Conservation (phyloP, 768 basidiomycete species). For the Kwoniella sp. region DNA sequence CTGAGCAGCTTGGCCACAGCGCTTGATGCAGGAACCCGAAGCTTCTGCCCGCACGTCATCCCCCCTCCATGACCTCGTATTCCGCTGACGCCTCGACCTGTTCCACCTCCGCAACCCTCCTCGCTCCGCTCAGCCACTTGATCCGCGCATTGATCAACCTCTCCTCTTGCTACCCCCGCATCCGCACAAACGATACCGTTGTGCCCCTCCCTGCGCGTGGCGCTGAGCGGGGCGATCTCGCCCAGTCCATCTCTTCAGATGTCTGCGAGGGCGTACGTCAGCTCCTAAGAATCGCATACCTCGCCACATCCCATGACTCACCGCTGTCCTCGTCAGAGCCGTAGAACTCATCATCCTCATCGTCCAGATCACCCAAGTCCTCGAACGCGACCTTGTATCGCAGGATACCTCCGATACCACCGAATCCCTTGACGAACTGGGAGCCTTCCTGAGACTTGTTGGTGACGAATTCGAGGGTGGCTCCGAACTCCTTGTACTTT, state of each 20-base stretch:
- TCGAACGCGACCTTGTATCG: constrained; percentile 97
- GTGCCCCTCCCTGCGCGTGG: constrained; percentile 22
- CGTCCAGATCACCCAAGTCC: constrained; percentile 59
- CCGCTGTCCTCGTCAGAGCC: constrained; percentile 49
- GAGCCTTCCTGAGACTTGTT: constrained; percentile 95
- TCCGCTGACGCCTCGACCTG: neutral
- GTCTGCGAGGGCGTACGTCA: constrained; percentile 16
- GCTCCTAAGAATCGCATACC: neutral
- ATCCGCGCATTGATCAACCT: neutral
- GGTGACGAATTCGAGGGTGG: constrained; percentile 83
- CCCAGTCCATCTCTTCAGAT: constrained; percentile 38
- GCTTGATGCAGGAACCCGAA: too few relatives aligned
- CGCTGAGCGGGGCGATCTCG: constrained; percentile 39
- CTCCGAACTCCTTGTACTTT: constrained; percentile 96
- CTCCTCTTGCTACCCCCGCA: neutral
- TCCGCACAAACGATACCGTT: too few relatives aligned
- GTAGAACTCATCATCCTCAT: constrained; percentile 52
- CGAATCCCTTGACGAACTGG: constrained; percentile 97
- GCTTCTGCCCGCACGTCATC: neutral
- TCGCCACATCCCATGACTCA: constrained; percentile 24
- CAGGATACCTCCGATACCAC: constrained; percentile 91
- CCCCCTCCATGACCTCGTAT: neutral
- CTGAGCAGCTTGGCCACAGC: too few relatives aligned
- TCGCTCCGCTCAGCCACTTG: neutral
- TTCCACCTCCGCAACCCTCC: neutral